These are phyloP conservation scores for Leccinum uliginosum DNA, from an alignment of 768 basidiomycete genomes.

Conservation along the genomic window DNA sequence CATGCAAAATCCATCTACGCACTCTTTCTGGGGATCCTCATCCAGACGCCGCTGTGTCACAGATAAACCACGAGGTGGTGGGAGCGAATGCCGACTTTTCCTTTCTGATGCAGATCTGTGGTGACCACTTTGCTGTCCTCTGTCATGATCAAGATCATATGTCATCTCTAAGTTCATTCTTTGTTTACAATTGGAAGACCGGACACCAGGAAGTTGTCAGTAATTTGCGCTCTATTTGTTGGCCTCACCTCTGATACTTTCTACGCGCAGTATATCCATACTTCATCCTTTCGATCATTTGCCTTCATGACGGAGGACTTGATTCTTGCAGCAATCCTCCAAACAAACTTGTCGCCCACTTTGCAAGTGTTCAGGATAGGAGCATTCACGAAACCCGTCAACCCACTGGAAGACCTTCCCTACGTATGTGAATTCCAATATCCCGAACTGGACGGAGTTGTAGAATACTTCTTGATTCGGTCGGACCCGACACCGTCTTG, in stretches of 20 bases:
- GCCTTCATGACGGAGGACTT: constrained; percentile 32
- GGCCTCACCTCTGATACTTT: constrained; percentile 2
- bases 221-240: neutral
- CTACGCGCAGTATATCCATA: constrained; percentile 16
- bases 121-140: constrained; percentile 28
- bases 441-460: constrained; percentile 15
- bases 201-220: constrained; percentile 28
- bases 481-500: constrained; percentile 32
- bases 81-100: constrained; percentile 1
- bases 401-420: constrained; percentile 10
- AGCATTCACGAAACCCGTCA: neutral
- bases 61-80: constrained; percentile 11
- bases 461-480: constrained; percentile 27
- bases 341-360: neutral
- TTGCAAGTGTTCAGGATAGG: constrained; percentile 21
- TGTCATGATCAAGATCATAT: constrained; percentile 10
- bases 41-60: constrained; percentile 13
- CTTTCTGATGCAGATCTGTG: constrained; percentile 32
- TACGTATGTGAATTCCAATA: constrained; percentile 26
- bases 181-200: constrained; percentile 35
- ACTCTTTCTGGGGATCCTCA: constrained; percentile 29
- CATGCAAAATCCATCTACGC: constrained; percentile 27
- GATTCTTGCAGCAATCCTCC: constrained; percentile 19
- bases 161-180: constrained; percentile 11
- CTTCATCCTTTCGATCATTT: constrained; percentile 27